Base-by-base conservation (phyloP, 148 eudicot species). In the Diospyros kaki region DNA sequence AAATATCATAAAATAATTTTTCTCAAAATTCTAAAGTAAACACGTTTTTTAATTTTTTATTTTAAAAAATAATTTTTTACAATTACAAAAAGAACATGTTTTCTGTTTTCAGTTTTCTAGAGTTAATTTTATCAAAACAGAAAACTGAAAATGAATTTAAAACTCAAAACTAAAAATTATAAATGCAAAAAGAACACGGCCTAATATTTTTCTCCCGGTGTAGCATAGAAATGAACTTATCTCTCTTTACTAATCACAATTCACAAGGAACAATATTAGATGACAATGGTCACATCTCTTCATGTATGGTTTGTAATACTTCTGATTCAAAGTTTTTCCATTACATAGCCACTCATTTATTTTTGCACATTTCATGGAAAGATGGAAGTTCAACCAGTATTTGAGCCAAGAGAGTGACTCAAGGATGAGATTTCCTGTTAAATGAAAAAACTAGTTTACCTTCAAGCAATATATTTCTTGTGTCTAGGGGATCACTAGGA, bases 401-500 rank as follows among this genome's bases (percentile, higher is more conserved):
- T 67, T 67, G 1, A 7, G 7, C 51, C 66, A 7, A 54, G 28
- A 17, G 9, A 1, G 13, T 39, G 12, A 75, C 17, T 45, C 43
- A 45, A 58, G 68, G 18, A 68, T 41, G 18, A 17, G 60, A 40
- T 2, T 11, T 10, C 3, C 18, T 28, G 45, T 51, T 13, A 2
- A 52, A 58, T 51, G 45, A 54, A 59, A 40, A 62, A 45, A 64
- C n/a, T 55, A 60, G 52, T 63, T 55, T 68, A 96, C 99, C 99
- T 96, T 96, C 98, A 74, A 96, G 89, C 94, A 96, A 69, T 61
- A 96, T 93, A 79, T 96, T 96, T 81, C 98, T 85, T 59, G 90
- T 66, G 89, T 96, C 94, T 69, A 96, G 98, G 73, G 99, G 99
- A 84, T 96, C 98, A 70, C 85, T 88, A 42, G 99, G 99, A 78